phyloP scores from a whole-genome alignment of 2,329 filamentous ascomycete species.

The Meredithiella fracta region DNA sequence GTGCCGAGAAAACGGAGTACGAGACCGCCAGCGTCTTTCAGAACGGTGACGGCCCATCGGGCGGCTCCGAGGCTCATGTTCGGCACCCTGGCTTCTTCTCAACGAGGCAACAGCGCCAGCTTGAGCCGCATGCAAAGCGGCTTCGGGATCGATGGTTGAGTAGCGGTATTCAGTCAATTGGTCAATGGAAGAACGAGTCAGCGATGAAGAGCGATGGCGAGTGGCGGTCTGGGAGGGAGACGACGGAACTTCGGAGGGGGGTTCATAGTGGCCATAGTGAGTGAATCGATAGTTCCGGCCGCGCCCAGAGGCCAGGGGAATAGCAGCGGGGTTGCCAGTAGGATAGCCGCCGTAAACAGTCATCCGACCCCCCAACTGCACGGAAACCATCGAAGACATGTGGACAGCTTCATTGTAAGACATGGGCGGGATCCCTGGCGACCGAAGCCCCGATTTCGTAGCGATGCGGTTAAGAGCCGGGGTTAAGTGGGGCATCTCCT shows the following conservation, averaged over 20 bases:
- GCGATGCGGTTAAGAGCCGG: no score
- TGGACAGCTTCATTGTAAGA: no score
- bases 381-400: no score
- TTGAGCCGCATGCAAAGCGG: constrained; percentile 5
- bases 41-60: not conserved
- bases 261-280: not conserved
- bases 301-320: not conserved
- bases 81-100: constrained; percentile 2
- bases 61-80: not conserved
- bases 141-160: constrained; percentile 9
- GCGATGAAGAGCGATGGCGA: not conserved
- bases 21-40: not conserved
- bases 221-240: not conserved
- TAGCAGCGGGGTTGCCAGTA: no score
- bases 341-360: no score
- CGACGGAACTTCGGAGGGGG: not conserved
- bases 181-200: not conserved
- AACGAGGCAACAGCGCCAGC: constrained; percentile 11
- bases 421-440: no score
- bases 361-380: no score
- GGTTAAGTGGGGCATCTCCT: no score
- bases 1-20: not conserved
- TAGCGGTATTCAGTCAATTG: constrained; percentile 1
- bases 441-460: no score
- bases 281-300: not conserved